Conservation (phyloP, 192 early-diverging fungal species). For the Umbelopsis vinacea region DNA sequence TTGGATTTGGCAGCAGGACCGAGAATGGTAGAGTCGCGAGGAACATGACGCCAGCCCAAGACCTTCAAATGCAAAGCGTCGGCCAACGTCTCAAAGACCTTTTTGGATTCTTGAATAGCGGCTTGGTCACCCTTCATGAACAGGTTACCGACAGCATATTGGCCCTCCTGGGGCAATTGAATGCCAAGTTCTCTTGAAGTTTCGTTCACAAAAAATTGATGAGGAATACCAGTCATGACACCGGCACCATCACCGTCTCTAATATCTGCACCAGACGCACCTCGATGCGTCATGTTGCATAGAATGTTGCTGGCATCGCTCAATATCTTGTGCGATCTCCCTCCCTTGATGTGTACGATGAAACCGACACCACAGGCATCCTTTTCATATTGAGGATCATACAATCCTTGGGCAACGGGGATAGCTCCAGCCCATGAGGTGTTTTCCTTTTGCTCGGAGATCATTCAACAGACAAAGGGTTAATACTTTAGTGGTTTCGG, state of each 20-base stretch:
- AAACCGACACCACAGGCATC: constrained; percentile 98
- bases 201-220: constrained; percentile 79
- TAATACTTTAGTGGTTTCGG: background rate
- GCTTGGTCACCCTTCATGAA: constrained; percentile 78
- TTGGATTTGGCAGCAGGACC: constrained; percentile 87
- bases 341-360: constrained; percentile 92
- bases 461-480: background rate
- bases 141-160: constrained; percentile 98
- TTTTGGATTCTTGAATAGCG: constrained; percentile 71
- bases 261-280: constrained; percentile 90
- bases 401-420: constrained; percentile 85
- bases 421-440: constrained; percentile 82
- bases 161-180: constrained; percentile 70
- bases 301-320: constrained; percentile 89
- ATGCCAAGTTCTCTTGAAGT: constrained; percentile 63
- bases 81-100: constrained; percentile 82
- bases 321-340: constrained; percentile 81
- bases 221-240: constrained; percentile 94
- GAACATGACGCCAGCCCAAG: constrained; percentile 90
- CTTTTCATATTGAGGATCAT: constrained; percentile 88
- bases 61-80: constrained; percentile 71
- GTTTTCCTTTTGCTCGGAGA: constrained; percentile 36
- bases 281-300: constrained; percentile 99
- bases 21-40: constrained; percentile 83
- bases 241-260: constrained; percentile 99